phyloP scores from a whole-genome alignment of 768 basidiomycete species.

The Psilocybe cubensis region DNA sequence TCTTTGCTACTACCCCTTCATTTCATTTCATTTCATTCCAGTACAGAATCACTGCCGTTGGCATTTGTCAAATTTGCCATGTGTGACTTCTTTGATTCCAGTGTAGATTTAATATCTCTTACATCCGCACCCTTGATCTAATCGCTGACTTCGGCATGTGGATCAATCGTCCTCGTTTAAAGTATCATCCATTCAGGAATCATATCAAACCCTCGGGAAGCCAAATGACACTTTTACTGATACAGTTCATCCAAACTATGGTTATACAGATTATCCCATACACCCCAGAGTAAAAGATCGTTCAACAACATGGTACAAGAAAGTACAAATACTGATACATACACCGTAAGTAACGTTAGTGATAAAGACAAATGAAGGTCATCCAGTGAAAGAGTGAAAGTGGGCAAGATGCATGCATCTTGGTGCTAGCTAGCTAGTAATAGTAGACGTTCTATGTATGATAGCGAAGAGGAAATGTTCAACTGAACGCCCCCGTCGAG shows the following conservation, averaged over 20 bases:
- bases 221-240: too few species aligned
- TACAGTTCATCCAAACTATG: too few species aligned
- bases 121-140: too few species aligned
- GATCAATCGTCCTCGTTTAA: too few species aligned
- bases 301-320: conserved; percentile 13
- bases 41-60: not conserved
- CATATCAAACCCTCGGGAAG: too few species aligned
- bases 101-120: too few species aligned
- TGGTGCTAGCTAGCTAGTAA: too few species aligned
- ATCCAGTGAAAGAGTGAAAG: conserved; percentile 11
- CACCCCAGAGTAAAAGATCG: conserved; percentile 14
- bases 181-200: too few species aligned
- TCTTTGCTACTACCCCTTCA: not conserved
- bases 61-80: too few species aligned
- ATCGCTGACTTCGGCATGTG: too few species aligned
- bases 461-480: conserved; percentile 12
- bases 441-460: too few species aligned
- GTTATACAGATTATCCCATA: not conserved
- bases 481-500: conserved; percentile 18
- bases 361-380: conserved; percentile 4
- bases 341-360: not conserved
- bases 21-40: not conserved
- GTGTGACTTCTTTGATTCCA: too few species aligned
- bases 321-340: conserved; percentile 10
- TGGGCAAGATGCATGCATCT: conserved; percentile 4